Percentiles rank a stretch among this genome's conserved stretches.
Evolutionary conservation across 140 eudicot genomes (phyloP).

Genomic region (Oenanthe javanica): DNA sequence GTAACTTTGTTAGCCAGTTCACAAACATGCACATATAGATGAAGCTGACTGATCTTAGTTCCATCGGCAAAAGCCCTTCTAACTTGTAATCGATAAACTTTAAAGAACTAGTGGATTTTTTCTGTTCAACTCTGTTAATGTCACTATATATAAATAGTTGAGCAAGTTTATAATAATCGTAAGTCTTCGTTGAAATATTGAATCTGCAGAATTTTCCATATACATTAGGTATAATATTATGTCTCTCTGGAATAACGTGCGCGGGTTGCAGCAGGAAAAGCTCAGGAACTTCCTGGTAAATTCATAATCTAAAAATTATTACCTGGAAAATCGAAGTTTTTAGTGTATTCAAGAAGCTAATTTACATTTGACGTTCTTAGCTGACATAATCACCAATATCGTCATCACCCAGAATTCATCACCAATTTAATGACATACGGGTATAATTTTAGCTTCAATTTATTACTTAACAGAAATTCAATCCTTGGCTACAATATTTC

Average conservation of each 20-base stretch:
- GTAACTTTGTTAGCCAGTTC: slow-evolving; percentile 12
- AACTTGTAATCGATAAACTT: neutral
- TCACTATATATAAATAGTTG: neutral
- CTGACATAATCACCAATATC: neutral
- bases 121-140: neutral
- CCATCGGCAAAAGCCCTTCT: neutral
- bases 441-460: no score
- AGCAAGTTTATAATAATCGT: neutral
- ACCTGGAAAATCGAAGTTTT: neutral
- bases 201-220: neutral
- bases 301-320: neutral
- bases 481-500: neutral
- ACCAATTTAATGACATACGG: neutral
- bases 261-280: neutral
- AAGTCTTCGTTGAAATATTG: neutral
- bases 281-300: neutral
- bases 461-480: no score
- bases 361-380: neutral
- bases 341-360: no score
- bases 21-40: neutral
- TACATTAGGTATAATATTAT: neutral
- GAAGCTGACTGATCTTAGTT: slow-evolving; percentile 7
- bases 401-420: neutral
- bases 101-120: neutral
- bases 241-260: neutral